Base-by-base conservation (phyloP, 176 grass and related monocot species). In the Hordeum marinum region DNA sequence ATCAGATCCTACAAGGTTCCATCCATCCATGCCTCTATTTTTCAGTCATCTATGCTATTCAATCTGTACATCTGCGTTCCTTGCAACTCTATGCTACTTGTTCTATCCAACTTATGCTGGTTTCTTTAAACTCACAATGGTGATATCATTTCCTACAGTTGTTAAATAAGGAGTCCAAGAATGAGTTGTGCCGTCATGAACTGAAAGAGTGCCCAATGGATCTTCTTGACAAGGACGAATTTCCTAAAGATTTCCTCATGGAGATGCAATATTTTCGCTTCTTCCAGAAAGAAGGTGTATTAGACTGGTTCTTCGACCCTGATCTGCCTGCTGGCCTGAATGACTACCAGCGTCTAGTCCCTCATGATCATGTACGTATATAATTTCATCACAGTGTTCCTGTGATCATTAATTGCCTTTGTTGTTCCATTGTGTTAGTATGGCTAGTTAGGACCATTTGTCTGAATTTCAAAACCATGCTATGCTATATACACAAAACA, bases 301-400 rank as follows among this genome's bases (percentile, higher is more conserved):
- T 84, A 2, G 60, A 63, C 34, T 84, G 71, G 59, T 76, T 32
- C 61, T 84, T 76, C 60, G 59, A 76, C 61, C 71, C 42, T 39
- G 37, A 25, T 76, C 42, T 64, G 8, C 20, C 24, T 84, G 82
- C 71, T 75, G 29, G 27, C 29, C 60, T 84, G 58, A 21, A 52
- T 76, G 82, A 84, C 82, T 84, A 84, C 41, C 71, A 84, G 21
- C 59, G 70, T 17, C 82, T 84, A 65, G 82, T 84, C 25, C 82
- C 61, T 23, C 41, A 55, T 18, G 18, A 55, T 55, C 52, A 55
- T 55, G 52, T 55, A 55, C 52, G 52, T 55, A 55, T 55, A 55
- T 55, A 55, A 55, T 55, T 82, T 29, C 45, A n/a, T n/a, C 10
- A 20, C 12, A 21, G 18, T 76, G 64, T n/a, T 4, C 21, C 14